Percentiles rank a stretch among this genome's conserved stretches.
These are phyloP conservation scores for Orbilia javanica DNA, from an alignment of 2,329 filamentous ascomycete genomes.

Conservation along the genomic window DNA sequence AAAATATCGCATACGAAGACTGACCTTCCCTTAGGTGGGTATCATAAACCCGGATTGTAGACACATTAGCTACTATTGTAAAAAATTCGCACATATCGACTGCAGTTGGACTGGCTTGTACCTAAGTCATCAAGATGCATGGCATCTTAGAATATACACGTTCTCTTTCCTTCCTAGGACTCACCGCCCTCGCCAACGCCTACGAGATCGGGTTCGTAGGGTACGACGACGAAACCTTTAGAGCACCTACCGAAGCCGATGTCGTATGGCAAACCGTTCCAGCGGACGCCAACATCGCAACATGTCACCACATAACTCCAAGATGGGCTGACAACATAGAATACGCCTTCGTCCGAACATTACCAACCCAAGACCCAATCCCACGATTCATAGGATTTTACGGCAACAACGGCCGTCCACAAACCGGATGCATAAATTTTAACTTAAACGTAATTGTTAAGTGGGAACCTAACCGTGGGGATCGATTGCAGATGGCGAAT, in stretches of 20 bases:
- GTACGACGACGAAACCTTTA: neutral
- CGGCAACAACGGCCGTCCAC: neutral
- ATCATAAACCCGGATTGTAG: neutral
- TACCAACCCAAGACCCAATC: neutral
- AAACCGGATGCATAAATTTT: neutral
- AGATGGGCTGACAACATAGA: neutral
- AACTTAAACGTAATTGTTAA: conserved; percentile 6
- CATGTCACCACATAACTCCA: neutral
- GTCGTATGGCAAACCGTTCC: neutral
- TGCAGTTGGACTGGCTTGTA: neutral
- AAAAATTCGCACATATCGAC: neutral
- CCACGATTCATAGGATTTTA: conserved; percentile 19
- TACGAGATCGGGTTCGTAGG: conserved; percentile 22
- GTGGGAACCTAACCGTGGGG: neutral
- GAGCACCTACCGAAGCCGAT: neutral
- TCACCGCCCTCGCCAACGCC: neutral
- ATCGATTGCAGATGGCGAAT: neutral
- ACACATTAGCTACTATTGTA: too few relatives aligned
- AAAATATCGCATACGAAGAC: too few relatives aligned
- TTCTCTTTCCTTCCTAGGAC: neutral
- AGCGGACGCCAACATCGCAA: neutral
- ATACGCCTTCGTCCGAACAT: neutral
- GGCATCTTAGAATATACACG: neutral
- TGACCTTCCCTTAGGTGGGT: too few relatives aligned
- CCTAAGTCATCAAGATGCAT: neutral